Percentiles rank a stretch among this genome's conserved stretches.
Conservation (phyloP, 2,329 filamentous ascomycete species). For the Dryadomyces quercus-mongolicae region DNA sequence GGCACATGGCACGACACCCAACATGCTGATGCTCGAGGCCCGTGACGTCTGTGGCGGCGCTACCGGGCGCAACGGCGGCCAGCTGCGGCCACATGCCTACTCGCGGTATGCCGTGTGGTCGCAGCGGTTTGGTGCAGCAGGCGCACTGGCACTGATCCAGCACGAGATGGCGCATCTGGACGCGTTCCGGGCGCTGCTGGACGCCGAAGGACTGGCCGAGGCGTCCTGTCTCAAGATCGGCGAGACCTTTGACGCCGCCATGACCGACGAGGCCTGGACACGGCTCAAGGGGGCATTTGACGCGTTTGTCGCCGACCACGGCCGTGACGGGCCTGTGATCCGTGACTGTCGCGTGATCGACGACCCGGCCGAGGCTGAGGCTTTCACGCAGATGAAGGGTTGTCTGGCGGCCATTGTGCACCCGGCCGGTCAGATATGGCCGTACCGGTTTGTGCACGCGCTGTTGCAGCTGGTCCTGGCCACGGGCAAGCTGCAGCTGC, state of each 20-base stretch:
- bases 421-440: conserved; percentile 2
- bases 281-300: conserved; percentile 1
- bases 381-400: conserved; percentile 2
- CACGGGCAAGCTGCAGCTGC: conserved; percentile 43
- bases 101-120: conserved; percentile 1
- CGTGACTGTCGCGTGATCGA: conserved; percentile 1
- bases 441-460: conserved; percentile 1
- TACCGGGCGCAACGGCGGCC: conserved; percentile 39
- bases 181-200: background rate
- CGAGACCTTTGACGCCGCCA: conserved; percentile 2
- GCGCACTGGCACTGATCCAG: background rate
- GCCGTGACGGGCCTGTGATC: conserved; percentile 1
- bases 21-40: conserved; percentile 51
- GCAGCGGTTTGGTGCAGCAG: background rate
- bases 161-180: conserved; percentile 4
- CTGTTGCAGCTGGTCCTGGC: background rate
- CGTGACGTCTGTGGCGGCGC: conserved; percentile 54
- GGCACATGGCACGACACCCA: conserved; percentile 6
- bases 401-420: conserved; percentile 1
- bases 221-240: background rate
- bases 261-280: conserved; percentile 1
- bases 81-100: conserved; percentile 4
- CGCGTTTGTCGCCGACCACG: background rate
- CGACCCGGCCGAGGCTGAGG: conserved; percentile 1
- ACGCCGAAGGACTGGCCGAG: background rate